These are phyloP conservation scores for Clarkia xantiana DNA, from an alignment of 345 rosid genomes.

Conservation along the genomic window DNA sequence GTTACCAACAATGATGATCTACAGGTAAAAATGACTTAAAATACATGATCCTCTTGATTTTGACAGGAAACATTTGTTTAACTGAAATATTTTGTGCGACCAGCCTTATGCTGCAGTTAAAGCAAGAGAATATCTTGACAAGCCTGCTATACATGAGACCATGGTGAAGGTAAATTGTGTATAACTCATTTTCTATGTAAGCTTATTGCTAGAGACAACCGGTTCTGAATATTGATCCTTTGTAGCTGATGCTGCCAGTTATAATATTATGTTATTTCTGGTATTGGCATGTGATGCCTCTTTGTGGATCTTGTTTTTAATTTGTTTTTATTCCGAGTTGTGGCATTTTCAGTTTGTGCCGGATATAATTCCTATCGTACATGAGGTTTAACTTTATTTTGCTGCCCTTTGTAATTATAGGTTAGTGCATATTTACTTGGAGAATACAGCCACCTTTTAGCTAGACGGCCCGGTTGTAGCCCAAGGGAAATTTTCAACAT, in stretches of 20 bases:
- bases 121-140: constrained; percentile 87
- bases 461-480: constrained; percentile 92
- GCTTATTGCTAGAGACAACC: no score
- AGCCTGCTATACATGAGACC: constrained; percentile 90
- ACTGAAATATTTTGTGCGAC: constrained; percentile 17
- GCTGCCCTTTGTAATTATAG: constrained; percentile 19
- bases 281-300: neutral
- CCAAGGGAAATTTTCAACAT: constrained; percentile 77
- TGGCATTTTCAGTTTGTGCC: neutral
- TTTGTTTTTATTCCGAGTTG: neutral
- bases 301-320: neutral
- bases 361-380: neutral
- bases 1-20: constrained; percentile 98
- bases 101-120: constrained; percentile 97
- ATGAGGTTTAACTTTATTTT: neutral
- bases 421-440: constrained; percentile 96
- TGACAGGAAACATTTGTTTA: constrained; percentile 12
- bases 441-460: constrained; percentile 93
- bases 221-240: neutral
- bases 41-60: constrained; percentile 1
- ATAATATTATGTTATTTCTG: neutral
- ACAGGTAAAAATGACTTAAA: constrained; percentile 45
- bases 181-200: neutral
- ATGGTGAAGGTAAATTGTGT: constrained; percentile 77
- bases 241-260: neutral